A percentile compares a stretch with the other conserved stretches of the same genome.
These are phyloP conservation scores for Penicillium turbatum DNA, from an alignment of 495 filamentous ascomycete genomes.

Conservation along the genomic window DNA sequence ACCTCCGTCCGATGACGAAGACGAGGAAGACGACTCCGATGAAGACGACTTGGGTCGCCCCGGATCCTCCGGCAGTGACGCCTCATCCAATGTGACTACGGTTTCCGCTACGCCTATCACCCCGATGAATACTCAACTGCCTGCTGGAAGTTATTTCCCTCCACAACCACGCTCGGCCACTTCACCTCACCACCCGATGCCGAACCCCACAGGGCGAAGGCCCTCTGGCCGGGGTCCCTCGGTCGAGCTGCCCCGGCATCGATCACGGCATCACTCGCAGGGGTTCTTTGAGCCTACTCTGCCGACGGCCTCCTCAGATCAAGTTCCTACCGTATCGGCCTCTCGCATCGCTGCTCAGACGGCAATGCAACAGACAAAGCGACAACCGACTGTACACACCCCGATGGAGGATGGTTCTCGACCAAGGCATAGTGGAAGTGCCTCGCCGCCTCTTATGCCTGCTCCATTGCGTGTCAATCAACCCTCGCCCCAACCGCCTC, in stretches of 20 bases:
- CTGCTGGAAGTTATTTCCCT: conserved; percentile 29
- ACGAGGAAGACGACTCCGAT: conserved; percentile 26
- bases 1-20: conserved; percentile 21
- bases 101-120: conserved; percentile 34
- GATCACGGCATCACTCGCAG: conserved; percentile 66
- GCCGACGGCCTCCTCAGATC: conserved; percentile 59
- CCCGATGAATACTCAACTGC: conserved; percentile 21
- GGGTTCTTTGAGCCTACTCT: conserved; percentile 87
- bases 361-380: conserved; percentile 76
- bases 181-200: conserved; percentile 35
- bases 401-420: conserved; percentile 35
- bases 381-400: conserved; percentile 61
- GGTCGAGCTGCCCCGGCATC: conserved; percentile 38
- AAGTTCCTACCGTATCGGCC: conserved; percentile 56
- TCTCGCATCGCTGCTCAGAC: conserved; percentile 90
- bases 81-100: conserved; percentile 50
- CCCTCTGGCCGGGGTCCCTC: conserved; percentile 40
- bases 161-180: conserved; percentile 35
- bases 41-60: conserved; percentile 39
- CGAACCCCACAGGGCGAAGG: conserved; percentile 35
- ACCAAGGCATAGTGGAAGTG: conserved; percentile 36
- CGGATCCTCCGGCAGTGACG: conserved; percentile 51
- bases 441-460: conserved; percentile 39
- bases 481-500: conserved; percentile 48
- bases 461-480: conserved; percentile 26